Evolutionary conservation across 2,329 filamentous ascomycete species (phyloP).

Genomic region (Colletotrichum tropicicola): DNA sequence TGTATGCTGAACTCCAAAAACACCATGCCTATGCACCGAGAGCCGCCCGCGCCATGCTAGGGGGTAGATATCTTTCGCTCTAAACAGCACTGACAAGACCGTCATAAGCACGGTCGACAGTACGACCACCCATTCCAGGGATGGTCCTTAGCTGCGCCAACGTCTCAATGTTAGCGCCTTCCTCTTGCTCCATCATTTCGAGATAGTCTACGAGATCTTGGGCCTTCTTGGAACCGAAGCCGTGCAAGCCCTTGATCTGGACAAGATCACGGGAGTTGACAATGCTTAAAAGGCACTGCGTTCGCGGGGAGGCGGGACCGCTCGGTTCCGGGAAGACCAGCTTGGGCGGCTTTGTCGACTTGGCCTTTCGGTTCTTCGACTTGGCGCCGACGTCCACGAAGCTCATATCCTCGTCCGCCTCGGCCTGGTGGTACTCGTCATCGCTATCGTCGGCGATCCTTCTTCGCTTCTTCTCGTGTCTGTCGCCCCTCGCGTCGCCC

Average conservation of each 20-base stretch:
- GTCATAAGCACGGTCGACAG: slow-evolving; percentile 65
- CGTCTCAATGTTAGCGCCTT: slow-evolving; percentile 52
- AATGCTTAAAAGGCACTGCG: slow-evolving; percentile 71
- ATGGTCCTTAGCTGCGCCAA: slow-evolving; percentile 61
- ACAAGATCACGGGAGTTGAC: slow-evolving; percentile 77
- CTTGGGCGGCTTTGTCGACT: slow-evolving; percentile 37
- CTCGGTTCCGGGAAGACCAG: slow-evolving; percentile 49
- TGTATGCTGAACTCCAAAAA: slow-evolving; percentile 27
- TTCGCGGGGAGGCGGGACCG: slow-evolving; percentile 60
- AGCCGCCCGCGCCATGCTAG: slow-evolving; percentile 14
- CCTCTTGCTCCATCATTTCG: slow-evolving; percentile 52
- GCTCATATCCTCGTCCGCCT: slow-evolving; percentile 51
- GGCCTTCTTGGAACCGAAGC: slow-evolving; percentile 78
- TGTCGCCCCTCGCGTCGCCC: slow-evolving; percentile 11
- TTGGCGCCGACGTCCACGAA: slow-evolving; percentile 39
- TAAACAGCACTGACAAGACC: slow-evolving; percentile 45
- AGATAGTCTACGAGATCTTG: slow-evolving; percentile 66
- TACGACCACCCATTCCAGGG: slow-evolving; percentile 65
- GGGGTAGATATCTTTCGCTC: background rate
- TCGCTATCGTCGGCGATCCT: slow-evolving; percentile 41
- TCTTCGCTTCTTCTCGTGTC: slow-evolving; percentile 34
- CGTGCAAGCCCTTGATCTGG: slow-evolving; percentile 72
- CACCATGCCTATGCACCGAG: slow-evolving; percentile 25
- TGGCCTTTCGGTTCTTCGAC: slow-evolving; percentile 42
- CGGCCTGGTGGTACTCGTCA: slow-evolving; percentile 48